Percentiles rank a stretch among this genome's conserved stretches.
Conservation (phyloP, 257 asterid genomes). For the Rubia yunnanensis region DNA sequence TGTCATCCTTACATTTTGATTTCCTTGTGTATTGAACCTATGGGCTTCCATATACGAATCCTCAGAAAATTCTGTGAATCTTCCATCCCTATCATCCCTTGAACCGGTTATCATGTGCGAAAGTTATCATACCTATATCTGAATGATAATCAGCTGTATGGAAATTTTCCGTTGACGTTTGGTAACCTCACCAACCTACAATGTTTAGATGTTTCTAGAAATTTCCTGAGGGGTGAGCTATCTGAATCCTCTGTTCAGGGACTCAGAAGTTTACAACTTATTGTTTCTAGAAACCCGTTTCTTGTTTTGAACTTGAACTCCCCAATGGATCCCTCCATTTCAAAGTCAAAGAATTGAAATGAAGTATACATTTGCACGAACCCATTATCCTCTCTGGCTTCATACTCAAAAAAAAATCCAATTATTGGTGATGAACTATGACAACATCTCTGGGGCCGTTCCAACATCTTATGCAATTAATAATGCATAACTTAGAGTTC, state of each 20-base stretch:
- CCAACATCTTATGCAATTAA: background rate
- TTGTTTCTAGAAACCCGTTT: background rate
- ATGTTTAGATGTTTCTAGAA: background rate
- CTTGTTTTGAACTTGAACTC: conserved; percentile 11
- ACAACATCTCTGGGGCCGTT: background rate
- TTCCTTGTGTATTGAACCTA: no score
- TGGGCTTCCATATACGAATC: no score
- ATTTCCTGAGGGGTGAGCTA: conserved; percentile 6
- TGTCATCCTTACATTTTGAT: no score
- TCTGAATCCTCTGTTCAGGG: conserved; percentile 4
- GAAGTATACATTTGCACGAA: background rate
- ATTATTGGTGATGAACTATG: background rate
- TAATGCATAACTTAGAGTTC: background rate
- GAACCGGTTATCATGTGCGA: no score
- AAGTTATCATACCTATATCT: no score
- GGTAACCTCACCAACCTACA: conserved; percentile 9
- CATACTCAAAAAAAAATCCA: background rate
- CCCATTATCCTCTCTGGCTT: conserved; percentile 1
- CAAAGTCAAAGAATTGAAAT: conserved; percentile 3
- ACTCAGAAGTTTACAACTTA: background rate
- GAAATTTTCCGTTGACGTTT: background rate
- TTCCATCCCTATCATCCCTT: no score
- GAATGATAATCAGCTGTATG: no score
- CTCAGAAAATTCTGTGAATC: no score
- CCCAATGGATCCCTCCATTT: conserved; percentile 5